These are phyloP conservation scores for Dothistroma septosporum DNA, from an alignment of 2,329 filamentous ascomycete genomes.

Conservation along the genomic window DNA sequence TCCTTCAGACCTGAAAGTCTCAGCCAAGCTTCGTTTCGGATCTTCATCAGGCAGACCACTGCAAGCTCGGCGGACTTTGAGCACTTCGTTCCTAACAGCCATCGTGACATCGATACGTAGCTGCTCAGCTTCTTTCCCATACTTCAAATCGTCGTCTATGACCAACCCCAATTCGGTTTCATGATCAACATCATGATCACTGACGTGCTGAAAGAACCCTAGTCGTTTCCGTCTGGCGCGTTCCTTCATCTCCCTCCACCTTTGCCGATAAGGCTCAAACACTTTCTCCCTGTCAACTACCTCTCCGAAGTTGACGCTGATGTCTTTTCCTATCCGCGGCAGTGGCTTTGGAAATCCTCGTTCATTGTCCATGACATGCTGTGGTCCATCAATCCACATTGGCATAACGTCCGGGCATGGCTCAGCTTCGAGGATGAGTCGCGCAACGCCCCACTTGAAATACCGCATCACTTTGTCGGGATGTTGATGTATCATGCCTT, in stretches of 20 bases:
- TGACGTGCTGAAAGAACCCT: slow-evolving; percentile 25
- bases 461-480: slow-evolving; percentile 77
- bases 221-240: slow-evolving; percentile 44
- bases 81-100: slow-evolving; percentile 72
- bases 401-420: slow-evolving; percentile 85
- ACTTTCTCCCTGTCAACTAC: slow-evolving; percentile 66
- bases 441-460: slow-evolving; percentile 95
- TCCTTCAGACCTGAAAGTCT: slow-evolving; percentile 69
- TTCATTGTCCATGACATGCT: slow-evolving; percentile 82
- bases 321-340: slow-evolving; percentile 66
- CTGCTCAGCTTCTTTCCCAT: slow-evolving; percentile 68
- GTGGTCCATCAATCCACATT: slow-evolving; percentile 89
- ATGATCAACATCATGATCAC: background rate
- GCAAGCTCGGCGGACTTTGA: slow-evolving; percentile 65
- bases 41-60: slow-evolving; percentile 77
- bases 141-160: slow-evolving; percentile 63
- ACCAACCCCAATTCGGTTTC: slow-evolving; percentile 52
- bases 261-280: slow-evolving; percentile 71
- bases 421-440: slow-evolving; percentile 84
- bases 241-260: slow-evolving; percentile 67
- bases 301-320: slow-evolving; percentile 75
- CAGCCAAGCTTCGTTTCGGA: slow-evolving; percentile 68
- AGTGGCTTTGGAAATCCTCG: slow-evolving; percentile 74
- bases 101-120: slow-evolving; percentile 76
- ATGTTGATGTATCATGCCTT: slow-evolving; percentile 90